Evolutionary conservation across 2,329 filamentous ascomycete genomes (phyloP).

Genomic region (Fusarium sp.): DNA sequence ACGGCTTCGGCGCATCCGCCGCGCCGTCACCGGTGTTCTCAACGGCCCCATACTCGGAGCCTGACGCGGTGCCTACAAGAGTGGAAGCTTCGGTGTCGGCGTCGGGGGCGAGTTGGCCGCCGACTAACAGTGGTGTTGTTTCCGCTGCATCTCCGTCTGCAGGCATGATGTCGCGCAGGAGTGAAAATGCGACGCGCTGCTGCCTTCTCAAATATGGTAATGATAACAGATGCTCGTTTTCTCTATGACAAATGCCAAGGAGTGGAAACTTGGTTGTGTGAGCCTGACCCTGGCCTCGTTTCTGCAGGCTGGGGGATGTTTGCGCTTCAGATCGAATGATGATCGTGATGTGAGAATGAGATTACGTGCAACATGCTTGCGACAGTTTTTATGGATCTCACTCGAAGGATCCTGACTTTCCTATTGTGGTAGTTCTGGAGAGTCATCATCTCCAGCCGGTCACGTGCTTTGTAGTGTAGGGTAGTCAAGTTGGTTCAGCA

Average conservation of each 20-base stretch:
- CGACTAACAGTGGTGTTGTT: conserved; percentile 37
- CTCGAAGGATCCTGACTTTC: conserved; percentile 10
- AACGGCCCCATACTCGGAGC: conserved; percentile 22
- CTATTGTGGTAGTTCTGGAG: conserved; percentile 7
- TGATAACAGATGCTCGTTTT: neutral
- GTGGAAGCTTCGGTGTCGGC: conserved; percentile 44
- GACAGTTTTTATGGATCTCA: conserved; percentile 31
- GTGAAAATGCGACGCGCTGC: neutral
- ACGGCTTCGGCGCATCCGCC: neutral
- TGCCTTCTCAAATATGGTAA: neutral
- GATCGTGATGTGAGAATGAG: neutral
- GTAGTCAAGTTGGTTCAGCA: neutral
- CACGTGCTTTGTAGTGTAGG: conserved; percentile 8
- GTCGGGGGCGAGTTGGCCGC: conserved; percentile 28
- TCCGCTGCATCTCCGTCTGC: conserved; percentile 31
- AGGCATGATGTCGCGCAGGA: conserved; percentile 21
- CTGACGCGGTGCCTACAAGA: conserved; percentile 37
- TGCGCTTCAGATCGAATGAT: neutral
- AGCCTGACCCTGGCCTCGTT: neutral
- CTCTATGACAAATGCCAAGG: conserved; percentile 8
- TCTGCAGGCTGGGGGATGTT: neutral
- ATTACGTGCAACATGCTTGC: conserved; percentile 4
- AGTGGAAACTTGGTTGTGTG: neutral
- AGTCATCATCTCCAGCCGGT: neutral
- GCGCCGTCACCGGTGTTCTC: conserved; percentile 6